A percentile compares a stretch with the other conserved stretches of the same genome.
phyloP scores from a whole-genome alignment of 495 filamentous ascomycete species.

The Hypoxylon subgilvum region DNA sequence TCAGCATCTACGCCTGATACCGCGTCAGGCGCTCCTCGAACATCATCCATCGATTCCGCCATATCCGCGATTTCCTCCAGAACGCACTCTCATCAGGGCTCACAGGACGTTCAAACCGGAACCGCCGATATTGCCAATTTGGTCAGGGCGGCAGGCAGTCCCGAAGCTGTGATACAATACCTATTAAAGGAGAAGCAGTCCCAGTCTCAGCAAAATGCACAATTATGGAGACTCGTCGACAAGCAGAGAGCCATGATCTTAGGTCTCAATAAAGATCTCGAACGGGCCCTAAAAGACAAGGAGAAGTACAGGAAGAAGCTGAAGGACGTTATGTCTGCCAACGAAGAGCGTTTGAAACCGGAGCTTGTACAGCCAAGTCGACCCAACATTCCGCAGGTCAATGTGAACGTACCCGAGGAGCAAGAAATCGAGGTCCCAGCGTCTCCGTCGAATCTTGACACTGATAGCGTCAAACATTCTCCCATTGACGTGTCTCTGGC shows the following conservation, averaged over 20 bases:
- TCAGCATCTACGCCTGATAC: constrained; percentile 25
- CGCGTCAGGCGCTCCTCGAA: constrained; percentile 63
- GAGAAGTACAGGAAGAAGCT: constrained; percentile 90
- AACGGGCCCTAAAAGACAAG: constrained; percentile 90
- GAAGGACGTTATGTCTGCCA: constrained; percentile 67
- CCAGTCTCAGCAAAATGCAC: constrained; percentile 83
- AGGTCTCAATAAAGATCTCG: constrained; percentile 92
- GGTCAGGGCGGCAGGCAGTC: constrained; percentile 81
- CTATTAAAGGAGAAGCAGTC: constrained; percentile 90
- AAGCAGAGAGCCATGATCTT: constrained; percentile 94
- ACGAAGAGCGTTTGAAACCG: constrained; percentile 35
- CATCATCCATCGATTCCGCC: constrained; percentile 92
- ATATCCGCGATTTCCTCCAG: constrained; percentile 83
- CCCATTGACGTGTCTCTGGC: constrained; percentile 60
- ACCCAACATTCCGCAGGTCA: constrained; percentile 26
- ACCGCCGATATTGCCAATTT: constrained; percentile 72
- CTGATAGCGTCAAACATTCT: constrained; percentile 53
- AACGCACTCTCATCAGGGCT: constrained; percentile 65
- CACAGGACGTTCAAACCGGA: constrained; percentile 61
- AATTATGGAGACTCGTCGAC: constrained; percentile 93
- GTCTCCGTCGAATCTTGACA: constrained; percentile 52
- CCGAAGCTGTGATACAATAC: constrained; percentile 87
- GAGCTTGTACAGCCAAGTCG: constrained; percentile 10
- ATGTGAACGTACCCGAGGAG: constrained; percentile 39
- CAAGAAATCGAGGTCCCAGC: constrained; percentile 45